A percentile compares a stretch with the other conserved stretches of the same genome.
These are phyloP conservation scores for Pseudopyricularia javanii DNA, from an alignment of 2,329 filamentous ascomycete species.

Conservation along the genomic window DNA sequence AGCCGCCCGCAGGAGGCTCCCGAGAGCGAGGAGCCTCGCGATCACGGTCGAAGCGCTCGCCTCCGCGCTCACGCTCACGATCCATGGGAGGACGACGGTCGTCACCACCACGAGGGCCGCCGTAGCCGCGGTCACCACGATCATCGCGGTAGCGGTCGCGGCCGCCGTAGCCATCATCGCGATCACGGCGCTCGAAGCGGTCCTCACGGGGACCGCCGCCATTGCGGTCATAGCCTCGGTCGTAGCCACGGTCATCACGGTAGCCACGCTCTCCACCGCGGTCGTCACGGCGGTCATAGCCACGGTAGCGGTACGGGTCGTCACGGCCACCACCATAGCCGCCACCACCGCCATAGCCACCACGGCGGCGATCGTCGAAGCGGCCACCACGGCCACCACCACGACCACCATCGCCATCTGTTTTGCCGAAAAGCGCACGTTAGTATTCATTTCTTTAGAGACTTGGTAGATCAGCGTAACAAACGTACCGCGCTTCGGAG, in stretches of 20 bases:
- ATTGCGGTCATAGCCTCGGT: slow-evolving; percentile 26
- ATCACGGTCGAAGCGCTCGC: slow-evolving; percentile 45
- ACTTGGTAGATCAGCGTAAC: slow-evolving; percentile 11
- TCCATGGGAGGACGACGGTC: slow-evolving; percentile 29
- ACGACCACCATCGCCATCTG: slow-evolving; percentile 39
- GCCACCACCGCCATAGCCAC: slow-evolving; percentile 27
- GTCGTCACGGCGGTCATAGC: slow-evolving; percentile 15
- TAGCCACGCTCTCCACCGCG: slow-evolving; percentile 25
- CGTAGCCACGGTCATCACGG: slow-evolving; percentile 13
- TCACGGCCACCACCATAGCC: slow-evolving; percentile 33
- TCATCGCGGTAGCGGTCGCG: slow-evolving; percentile 29
- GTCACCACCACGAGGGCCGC: slow-evolving; percentile 29
- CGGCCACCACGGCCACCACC: slow-evolving; percentile 51
- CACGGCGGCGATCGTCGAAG: slow-evolving; percentile 42
- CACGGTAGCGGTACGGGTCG: slow-evolving; percentile 44
- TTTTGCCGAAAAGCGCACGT: background rate
- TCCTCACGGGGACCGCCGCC: slow-evolving; percentile 23
- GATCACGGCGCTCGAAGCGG: slow-evolving; percentile 3
- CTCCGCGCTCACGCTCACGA: slow-evolving; percentile 18
- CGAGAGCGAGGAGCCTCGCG: slow-evolving; percentile 25
- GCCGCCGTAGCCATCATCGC: slow-evolving; percentile 27
- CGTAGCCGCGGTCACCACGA: slow-evolving; percentile 26
- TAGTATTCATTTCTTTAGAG: slow-evolving; percentile 1
- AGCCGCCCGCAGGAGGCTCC: slow-evolving; percentile 14
- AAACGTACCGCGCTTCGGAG: slow-evolving; percentile 84